phyloP scores from a whole-genome alignment of 345 rosid genomes.

The Salix udensis region DNA sequence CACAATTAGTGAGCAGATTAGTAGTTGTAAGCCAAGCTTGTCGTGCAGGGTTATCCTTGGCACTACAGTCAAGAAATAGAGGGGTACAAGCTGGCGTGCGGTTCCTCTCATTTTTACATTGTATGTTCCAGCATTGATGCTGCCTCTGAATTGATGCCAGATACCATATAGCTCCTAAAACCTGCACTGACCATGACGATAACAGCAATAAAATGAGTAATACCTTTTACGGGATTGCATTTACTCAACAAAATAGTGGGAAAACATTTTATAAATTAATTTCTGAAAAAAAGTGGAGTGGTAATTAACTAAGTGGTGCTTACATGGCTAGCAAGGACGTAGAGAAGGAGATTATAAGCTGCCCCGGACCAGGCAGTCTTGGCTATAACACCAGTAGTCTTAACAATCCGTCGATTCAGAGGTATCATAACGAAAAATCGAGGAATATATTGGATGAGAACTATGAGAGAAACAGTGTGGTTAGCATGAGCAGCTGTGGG shows the following conservation, averaged over 20 bases:
- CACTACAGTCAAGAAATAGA: conserved; percentile 57
- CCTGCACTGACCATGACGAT: conserved; percentile 32
- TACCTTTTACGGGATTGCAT: not conserved
- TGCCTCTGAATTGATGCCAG: conserved; percentile 68
- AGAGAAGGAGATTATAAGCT: conserved; percentile 72
- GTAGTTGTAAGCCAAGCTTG: conserved; percentile 69
- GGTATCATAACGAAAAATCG: conserved; percentile 71
- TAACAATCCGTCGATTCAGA: conserved; percentile 62
- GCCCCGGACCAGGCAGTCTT: conserved; percentile 92
- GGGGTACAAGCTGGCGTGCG: conserved; percentile 43
- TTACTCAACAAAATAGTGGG: not conserved
- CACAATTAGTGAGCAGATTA: conserved; percentile 47
- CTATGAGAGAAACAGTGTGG: conserved; percentile 70
- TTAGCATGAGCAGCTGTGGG: conserved; percentile 45
- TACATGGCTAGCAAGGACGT: conserved; percentile 75
- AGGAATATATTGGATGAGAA: conserved; percentile 74
- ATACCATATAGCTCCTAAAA: conserved; percentile 80
- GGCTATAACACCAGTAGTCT: conserved; percentile 77
- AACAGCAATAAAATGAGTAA: not conserved
- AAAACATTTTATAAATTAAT: not conserved
- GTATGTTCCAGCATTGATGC: conserved; percentile 56
- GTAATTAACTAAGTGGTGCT: conserved; percentile 9
- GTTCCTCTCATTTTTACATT: conserved; percentile 54
- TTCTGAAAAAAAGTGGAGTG: not conserved
- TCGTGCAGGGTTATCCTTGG: conserved; percentile 43